Evolutionary conservation across 495 filamentous ascomycete genomes (phyloP), one percentile per base, ranked within the genome.

Genomic region (Aspergillus saccharolyticus): DNA sequence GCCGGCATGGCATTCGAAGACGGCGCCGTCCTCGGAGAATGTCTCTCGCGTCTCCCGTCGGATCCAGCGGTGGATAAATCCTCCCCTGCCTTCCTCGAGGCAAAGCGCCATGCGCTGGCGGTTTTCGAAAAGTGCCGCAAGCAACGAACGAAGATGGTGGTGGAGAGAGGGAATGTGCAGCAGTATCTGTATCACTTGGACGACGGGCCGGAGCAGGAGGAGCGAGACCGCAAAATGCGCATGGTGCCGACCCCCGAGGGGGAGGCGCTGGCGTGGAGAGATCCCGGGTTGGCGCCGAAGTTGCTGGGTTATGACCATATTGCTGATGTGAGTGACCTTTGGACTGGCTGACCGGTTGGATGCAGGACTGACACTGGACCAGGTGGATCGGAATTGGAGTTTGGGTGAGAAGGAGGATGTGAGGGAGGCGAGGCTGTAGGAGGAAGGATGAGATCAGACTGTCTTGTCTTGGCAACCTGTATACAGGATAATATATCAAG

Each of bases 131-230:
- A 66, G 43, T 80, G 77, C 55, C 67, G 78, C 44, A 74, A 74
- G 44, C 59, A 73, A 12, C 71, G 78, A 12, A 81, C 76, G 0
- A 63, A 70, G 18, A 74, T 72, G 63, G 68, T 81, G 1, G 77
- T 80, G 0, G 62, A 72, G 33, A 54, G 78, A 5, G 78, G 78
- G 0, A 80, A 80, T 42, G 22, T 71, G 1, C 79, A 81, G 57
- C 75, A 80, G 44, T 63, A 78, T 54, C 62, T 80, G 2, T 81
- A 82, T 48, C 78, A 82, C 58, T 66, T 81, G 0, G 77, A 74
- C 33, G 79, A 82, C 22, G 79, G 79, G 1, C 57, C 65, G 1
- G 77, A 80, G 44, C 79, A 80, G 63, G 52, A 74, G 44, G 75
- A 78, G 48, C 59, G 78, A 24, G 79, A 82, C 61, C 61, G 62